These are phyloP conservation scores for Clohesyomyces aquaticus DNA, from an alignment of 495 filamentous ascomycete species.

Conservation along the genomic window DNA sequence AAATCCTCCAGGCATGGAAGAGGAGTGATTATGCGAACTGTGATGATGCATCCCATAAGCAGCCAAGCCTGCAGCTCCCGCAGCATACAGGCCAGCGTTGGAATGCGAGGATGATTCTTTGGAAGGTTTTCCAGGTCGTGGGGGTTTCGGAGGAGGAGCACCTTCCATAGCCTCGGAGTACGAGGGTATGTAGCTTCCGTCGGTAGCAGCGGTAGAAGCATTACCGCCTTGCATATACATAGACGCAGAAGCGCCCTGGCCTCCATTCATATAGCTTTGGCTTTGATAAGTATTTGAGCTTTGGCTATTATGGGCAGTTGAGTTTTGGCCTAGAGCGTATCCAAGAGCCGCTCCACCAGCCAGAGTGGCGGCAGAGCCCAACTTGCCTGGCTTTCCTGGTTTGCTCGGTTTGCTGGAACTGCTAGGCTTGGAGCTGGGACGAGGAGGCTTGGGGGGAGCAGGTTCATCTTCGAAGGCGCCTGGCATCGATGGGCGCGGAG, in stretches of 20 bases:
- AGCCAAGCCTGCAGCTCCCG: slow-evolving; percentile 53
- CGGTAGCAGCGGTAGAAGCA: slow-evolving; percentile 24
- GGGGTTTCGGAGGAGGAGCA: slow-evolving; percentile 33
- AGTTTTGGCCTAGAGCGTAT: slow-evolving; percentile 39
- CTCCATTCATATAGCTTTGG: slow-evolving; percentile 24
- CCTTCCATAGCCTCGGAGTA: slow-evolving; percentile 25
- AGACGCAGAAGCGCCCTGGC: slow-evolving; percentile 15
- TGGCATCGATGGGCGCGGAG: slow-evolving; percentile 28
- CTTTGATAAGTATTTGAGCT: slow-evolving; percentile 17
- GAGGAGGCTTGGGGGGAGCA: slow-evolving; percentile 35
- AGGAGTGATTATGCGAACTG: slow-evolving; percentile 49
- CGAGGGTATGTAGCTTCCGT: slow-evolving; percentile 26
- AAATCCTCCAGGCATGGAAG: slow-evolving; percentile 36
- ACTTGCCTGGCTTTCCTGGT: slow-evolving; percentile 29
- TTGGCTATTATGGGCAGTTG: slow-evolving; percentile 23
- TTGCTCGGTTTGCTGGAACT: slow-evolving; percentile 30
- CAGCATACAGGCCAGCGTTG: slow-evolving; percentile 53
- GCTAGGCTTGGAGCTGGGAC: slow-evolving; percentile 21
- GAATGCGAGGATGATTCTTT: slow-evolving; percentile 42
- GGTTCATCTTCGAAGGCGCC: slow-evolving; percentile 32
- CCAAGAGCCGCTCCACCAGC: slow-evolving; percentile 42
- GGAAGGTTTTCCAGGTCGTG: slow-evolving; percentile 33
- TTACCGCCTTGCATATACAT: slow-evolving; percentile 36
- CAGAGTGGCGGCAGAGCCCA: slow-evolving; percentile 32
- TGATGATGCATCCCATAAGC: slow-evolving; percentile 52